A percentile compares a stretch with the other conserved stretches of the same genome.
These are phyloP conservation scores for Elaeagnus macrophylla DNA, from an alignment of 306 rosid genomes.

Conservation along the genomic window DNA sequence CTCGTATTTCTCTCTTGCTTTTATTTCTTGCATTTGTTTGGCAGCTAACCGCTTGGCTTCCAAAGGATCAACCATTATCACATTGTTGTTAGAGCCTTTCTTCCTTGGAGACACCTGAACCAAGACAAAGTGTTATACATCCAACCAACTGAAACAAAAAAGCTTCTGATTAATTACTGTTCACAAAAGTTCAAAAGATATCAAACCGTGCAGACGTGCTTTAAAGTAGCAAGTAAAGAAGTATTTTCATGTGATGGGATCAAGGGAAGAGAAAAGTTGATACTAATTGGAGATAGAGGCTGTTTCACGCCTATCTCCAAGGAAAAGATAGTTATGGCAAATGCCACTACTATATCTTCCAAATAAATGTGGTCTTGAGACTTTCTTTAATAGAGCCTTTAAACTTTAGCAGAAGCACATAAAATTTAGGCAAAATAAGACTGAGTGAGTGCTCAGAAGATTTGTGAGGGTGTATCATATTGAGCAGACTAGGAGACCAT, in stretches of 20 bases:
- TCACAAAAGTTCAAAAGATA: neutral
- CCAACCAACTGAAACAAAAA: neutral
- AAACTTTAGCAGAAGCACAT: no score
- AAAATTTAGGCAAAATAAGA: no score
- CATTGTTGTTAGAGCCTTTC: constrained; percentile 35
- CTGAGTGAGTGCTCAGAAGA: no score
- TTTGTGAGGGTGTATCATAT: no score
- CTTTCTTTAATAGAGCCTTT: no score
- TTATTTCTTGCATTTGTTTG: constrained; percentile 70
- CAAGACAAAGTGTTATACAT: constrained; percentile 1
- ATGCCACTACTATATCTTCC: no score
- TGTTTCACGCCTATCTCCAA: neutral
- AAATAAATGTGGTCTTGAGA: no score
- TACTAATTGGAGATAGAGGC: neutral
- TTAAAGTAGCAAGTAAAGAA: neutral
- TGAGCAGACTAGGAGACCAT: no score
- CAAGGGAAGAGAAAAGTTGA: neutral
- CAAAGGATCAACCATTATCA: constrained; percentile 88
- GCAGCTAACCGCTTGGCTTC: constrained; percentile 92
- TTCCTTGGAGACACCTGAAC: constrained; percentile 53
- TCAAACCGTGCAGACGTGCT: neutral
- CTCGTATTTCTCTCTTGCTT: constrained; percentile 69
- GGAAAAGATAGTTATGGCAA: no score
- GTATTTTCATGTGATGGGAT: neutral
- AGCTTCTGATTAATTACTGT: no score